Evolutionary conservation across 257 asterid species (phyloP), one percentile per base, ranked within the genome.

Genomic region (Primulina huaijiensis): DNA sequence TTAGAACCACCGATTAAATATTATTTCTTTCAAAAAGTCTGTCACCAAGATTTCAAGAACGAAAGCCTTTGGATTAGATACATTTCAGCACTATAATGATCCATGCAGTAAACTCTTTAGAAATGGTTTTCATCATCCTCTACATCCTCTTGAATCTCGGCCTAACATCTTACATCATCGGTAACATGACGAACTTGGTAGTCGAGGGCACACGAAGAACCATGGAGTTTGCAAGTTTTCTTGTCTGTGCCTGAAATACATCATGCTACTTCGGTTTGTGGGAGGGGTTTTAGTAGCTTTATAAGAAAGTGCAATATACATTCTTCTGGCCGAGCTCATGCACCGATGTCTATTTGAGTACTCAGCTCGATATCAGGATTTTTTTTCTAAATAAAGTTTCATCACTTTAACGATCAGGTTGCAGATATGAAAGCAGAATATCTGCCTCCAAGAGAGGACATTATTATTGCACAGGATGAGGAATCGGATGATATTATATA

Each of bases 151-250:
- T 90, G 78, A 92, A 90, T 71, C 84, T 92, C 3, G 97, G 97
- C 55, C 61, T 90, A 4, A 92, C 95, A 5, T 95, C 98, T 65
- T 92, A 90, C n/a, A 90, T 92, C 62, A 92, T 92, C 21, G 98
- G 98, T 53, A 92, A 92, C 85, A 92, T 92, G 92, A 92, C 98
- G 16, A 90, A 92, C 73, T 81, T 92, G 72, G 98, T 92, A 29
- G 97, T 92, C 2, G 95, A 92, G 82, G 98, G 97, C 73, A 92
- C 97, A 12, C 86, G 96, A 17, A 79, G 96, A 35, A 92, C 97
- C 31, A 92, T 92, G 98, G 98, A 92, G 73, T 92, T 92, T 11
- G 97, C 90, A 81, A 84, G 95, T 67, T 40, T 40, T 40, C 52
- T 11, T n/a, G n/a, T n/a, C n/a, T n/a, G n/a, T n/a, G n/a, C n/a